Conservation (phyloP, 2,329 filamentous ascomycete genomes). For the Calcarisporium arbuscula region DNA sequence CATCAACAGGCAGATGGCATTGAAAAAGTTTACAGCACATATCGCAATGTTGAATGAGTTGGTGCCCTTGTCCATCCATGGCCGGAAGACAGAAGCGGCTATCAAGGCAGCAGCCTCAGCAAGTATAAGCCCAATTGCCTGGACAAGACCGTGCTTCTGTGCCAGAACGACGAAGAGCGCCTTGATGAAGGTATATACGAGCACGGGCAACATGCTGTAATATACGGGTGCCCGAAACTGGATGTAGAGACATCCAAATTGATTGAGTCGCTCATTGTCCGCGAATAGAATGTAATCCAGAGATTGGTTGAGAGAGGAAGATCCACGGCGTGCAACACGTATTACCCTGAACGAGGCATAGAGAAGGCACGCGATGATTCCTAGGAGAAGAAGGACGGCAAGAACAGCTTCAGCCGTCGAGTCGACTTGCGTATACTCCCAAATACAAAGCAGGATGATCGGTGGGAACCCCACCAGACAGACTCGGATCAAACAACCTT, state of each 20-base stretch:
- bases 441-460: constrained; percentile 81
- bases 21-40: constrained; percentile 64
- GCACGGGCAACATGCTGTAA: constrained; percentile 79
- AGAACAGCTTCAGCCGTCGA: constrained; percentile 78
- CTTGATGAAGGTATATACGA: constrained; percentile 75
- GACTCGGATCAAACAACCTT: constrained; percentile 85
- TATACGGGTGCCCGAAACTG: constrained; percentile 92
- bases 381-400: constrained; percentile 78
- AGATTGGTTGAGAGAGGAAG: constrained; percentile 85
- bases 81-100: constrained; percentile 68
- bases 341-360: constrained; percentile 89
- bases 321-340: constrained; percentile 76
- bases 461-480: constrained; percentile 85
- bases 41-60: constrained; percentile 94
- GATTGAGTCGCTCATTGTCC: constrained; percentile 85
- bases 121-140: constrained; percentile 74
- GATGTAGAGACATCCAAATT: constrained; percentile 95
- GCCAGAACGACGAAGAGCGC: constrained; percentile 78
- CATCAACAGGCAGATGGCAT: constrained; percentile 3
- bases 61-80: constrained; percentile 98
- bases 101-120: constrained; percentile 75
- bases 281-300: constrained; percentile 94
- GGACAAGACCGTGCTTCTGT: constrained; percentile 62
- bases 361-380: constrained; percentile 65
- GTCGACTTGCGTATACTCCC: constrained; percentile 81